A percentile compares a stretch with the other conserved stretches of the same genome.
phyloP scores from a whole-genome alignment of 176 grass and related monocot species.

The Echinochloa phyllopogon region DNA sequence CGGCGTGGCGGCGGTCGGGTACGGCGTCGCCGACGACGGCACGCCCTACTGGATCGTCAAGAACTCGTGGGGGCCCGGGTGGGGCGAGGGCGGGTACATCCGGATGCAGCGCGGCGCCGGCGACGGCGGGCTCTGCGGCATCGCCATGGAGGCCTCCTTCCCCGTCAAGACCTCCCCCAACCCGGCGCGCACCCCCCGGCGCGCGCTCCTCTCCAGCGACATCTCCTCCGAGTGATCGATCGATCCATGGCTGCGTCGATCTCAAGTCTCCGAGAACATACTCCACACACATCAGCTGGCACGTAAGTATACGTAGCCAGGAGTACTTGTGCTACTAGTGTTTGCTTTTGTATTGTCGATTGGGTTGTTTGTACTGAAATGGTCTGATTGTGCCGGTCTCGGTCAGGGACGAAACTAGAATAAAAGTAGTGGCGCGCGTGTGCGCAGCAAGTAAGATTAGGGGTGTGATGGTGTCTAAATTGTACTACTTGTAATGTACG shows the following conservation, averaged over 20 bases:
- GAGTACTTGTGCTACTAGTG: not conserved
- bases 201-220: conserved; percentile 34
- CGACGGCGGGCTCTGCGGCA: conserved; percentile 73
- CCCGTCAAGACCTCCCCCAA: conserved; percentile 72
- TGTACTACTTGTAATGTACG: not conserved
- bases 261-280: no score
- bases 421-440: conserved; percentile 21
- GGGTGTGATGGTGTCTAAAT: not conserved
- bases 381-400: not conserved
- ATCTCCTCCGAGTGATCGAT: conserved; percentile 1
- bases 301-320: not conserved
- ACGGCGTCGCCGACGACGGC: conserved; percentile 53
- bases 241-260: not conserved
- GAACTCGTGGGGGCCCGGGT: conserved; percentile 74
- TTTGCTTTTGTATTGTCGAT: not conserved
- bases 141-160: conserved; percentile 85
- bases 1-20: conserved; percentile 80
- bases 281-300: not conserved
- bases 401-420: not conserved
- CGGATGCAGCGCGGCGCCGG: conserved; percentile 61
- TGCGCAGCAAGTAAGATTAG: conserved; percentile 5
- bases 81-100: conserved; percentile 77
- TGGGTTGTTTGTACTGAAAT: conserved; percentile 23
- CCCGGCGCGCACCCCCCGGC: conserved; percentile 30
- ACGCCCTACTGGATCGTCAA: conserved; percentile 75